Conservation (phyloP, 179 eudicot genomes). For the Camellia oleifera region DNA sequence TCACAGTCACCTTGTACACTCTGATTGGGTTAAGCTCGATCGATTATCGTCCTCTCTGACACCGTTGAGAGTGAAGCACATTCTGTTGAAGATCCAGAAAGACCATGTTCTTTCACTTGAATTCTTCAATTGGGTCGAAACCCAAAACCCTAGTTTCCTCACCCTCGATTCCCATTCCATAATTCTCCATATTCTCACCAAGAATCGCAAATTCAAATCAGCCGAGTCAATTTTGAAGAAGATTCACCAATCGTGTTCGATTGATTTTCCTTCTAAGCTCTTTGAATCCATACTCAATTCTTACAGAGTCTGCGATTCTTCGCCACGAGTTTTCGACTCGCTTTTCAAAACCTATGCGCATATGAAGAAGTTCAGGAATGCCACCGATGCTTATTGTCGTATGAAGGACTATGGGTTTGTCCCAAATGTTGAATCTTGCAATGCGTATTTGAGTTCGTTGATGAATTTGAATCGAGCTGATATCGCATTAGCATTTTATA, state of each 20-base stretch:
- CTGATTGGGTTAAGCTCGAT: constrained; percentile 73
- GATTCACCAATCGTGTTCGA: constrained; percentile 13
- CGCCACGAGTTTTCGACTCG: constrained; percentile 66
- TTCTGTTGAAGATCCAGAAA: constrained; percentile 61
- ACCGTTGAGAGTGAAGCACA: constrained; percentile 65
- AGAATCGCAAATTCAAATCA: constrained; percentile 58
- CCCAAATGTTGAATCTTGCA: constrained; percentile 78
- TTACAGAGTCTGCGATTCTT: constrained; percentile 70
- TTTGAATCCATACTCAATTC: constrained; percentile 20
- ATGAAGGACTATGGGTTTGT: constrained; percentile 81
- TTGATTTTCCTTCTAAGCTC: no score
- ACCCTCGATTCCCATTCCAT: constrained; percentile 63
- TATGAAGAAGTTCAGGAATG: constrained; percentile 68
- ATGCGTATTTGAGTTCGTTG: constrained; percentile 64
- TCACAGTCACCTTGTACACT: constrained; percentile 73
- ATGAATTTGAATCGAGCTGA: constrained; percentile 46
- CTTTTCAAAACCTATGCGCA: constrained; percentile 75
- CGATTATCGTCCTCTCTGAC: constrained; percentile 36
- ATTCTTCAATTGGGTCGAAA: constrained; percentile 69
- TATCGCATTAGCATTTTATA: constrained; percentile 53
- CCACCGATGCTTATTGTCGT: constrained; percentile 40
- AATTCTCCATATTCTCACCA: constrained; percentile 67
- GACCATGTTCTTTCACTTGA: constrained; percentile 69
- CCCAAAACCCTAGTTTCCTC: constrained; percentile 38
- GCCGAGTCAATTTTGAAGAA: constrained; percentile 56